Evolutionary conservation across 768 basidiomycete genomes (phyloP), one percentile per base, ranked within the genome.

Genomic region (Pulveroboletus ravenelii): DNA sequence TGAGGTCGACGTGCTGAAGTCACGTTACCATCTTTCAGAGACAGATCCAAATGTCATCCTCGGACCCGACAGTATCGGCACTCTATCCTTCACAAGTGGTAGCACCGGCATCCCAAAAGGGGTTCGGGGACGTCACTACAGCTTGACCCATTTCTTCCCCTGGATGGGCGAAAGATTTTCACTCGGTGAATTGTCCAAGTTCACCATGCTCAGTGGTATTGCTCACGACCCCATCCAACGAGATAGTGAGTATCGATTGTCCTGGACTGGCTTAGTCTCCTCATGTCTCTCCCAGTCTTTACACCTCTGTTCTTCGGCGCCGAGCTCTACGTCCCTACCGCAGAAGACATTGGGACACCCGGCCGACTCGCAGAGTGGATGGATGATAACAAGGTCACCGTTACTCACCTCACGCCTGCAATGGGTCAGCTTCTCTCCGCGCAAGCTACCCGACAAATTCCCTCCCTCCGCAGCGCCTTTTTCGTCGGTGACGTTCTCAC

Each of bases 401-500:
- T 96, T n/a, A 99, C 96, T 2, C 96, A 99, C 68, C 79, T 99
- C 23, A 99, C 96, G 0, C 96, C 96, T 2, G 95, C 95, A 20
- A 98, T 97, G 95, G 96, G 96, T 53, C 96, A 99, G 64, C 85
- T 99, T 8, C 84, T 99, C 46, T 96, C 93, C 12, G 91, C 93
- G 0, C 85, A 89, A 56, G 86, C 87, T 1, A 84, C 80, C 1
- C 72, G 78, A 17, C 87, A 90, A 62, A 95, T 98, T 56, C 87
- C 92, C 6, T 81, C 87, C 7, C 83, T 99, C 18, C 73, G 70
- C 34, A 92, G 87, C 61, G 96, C 96, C 10, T 98, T 99, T 76
- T 98, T 99, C 65, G 96, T 99, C 40, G 96, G 96, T n/a, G 96
- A 99, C 64, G 84, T 98, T 38, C 83, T 99, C 48, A 98, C 96